A percentile compares a stretch with the other conserved stretches of the same genome.
Evolutionary conservation across 148 eudicot species (phyloP).

Genomic region (Amaranthus palmeri): DNA sequence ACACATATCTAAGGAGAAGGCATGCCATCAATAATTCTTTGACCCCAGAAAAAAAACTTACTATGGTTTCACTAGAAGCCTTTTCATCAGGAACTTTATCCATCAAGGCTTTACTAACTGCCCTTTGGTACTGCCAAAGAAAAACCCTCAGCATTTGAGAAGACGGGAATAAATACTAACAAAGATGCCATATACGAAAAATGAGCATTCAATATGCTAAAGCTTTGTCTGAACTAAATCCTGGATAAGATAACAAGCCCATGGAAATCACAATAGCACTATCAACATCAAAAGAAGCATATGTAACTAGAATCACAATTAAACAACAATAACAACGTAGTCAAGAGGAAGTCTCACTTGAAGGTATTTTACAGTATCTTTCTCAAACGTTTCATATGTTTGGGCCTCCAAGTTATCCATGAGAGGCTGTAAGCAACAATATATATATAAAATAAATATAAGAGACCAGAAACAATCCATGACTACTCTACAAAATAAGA

Average conservation of each 20-base stretch:
- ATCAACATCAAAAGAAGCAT: too few species aligned
- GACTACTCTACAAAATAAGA: neutral
- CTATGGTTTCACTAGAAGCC: slow-evolving; percentile 59
- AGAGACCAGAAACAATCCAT: neutral
- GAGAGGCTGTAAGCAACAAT: slow-evolving; percentile 69
- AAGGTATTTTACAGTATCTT: slow-evolving; percentile 72
- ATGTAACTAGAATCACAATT: neutral
- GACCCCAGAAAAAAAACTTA: slow-evolving; percentile 31
- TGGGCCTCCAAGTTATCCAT: slow-evolving; percentile 99
- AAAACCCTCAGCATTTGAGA: slow-evolving; percentile 16
- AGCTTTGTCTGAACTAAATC: neutral
- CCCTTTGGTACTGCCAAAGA: slow-evolving; percentile 70
- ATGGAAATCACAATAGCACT: neutral
- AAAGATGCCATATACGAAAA: neutral
- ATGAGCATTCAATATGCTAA: neutral
- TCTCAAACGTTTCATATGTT: slow-evolving; percentile 94
- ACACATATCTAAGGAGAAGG: neutral
- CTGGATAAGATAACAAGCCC: neutral
- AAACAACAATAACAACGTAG: neutral
- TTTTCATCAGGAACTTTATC: slow-evolving; percentile 76
- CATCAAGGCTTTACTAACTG: slow-evolving; percentile 76
- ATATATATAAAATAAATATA: slow-evolving; percentile 11
- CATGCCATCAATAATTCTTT: neutral
- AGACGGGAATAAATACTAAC: neutral
- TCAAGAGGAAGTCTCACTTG: slow-evolving; percentile 46